Percentiles rank a stretch among this genome's conserved stretches.
Conservation (phyloP, 352 stramenopile species). For the Pythium biforme region DNA sequence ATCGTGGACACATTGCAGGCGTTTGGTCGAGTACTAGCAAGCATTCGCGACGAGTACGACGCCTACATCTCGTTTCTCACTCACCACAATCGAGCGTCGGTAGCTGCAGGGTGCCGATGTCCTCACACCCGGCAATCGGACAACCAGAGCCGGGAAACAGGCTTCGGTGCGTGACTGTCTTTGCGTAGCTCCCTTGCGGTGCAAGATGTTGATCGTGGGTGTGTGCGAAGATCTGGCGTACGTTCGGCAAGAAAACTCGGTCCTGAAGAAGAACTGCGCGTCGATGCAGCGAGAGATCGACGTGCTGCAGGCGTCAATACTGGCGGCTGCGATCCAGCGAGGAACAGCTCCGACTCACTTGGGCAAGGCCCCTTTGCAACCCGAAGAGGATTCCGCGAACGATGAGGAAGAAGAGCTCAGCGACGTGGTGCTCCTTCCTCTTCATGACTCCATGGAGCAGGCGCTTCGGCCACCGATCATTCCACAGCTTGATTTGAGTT, state of each 20-base stretch:
- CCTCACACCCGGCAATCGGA: constrained; percentile 6
- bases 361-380: constrained; percentile 4
- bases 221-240: constrained; percentile 37
- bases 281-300: constrained; percentile 56
- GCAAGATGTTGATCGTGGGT: background rate
- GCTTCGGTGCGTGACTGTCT: constrained; percentile 21
- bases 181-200: background rate
- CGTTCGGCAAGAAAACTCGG: constrained; percentile 53
- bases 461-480: constrained; percentile 30
- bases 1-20: constrained; percentile 25
- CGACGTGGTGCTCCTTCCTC: constrained; percentile 16
- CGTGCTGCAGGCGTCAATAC: constrained; percentile 38
- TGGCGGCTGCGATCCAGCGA: constrained; percentile 8
- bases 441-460: constrained; percentile 9
- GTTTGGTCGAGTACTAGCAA: constrained; percentile 49
- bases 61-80: constrained; percentile 41
- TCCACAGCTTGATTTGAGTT: constrained; percentile 48
- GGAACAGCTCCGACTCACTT: background rate
- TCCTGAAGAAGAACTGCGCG: constrained; percentile 47
- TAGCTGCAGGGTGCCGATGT: constrained; percentile 1
- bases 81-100: constrained; percentile 18
- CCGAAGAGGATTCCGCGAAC: constrained; percentile 12
- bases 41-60: constrained; percentile 65
- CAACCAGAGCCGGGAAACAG: constrained; percentile 25
- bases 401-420: constrained; percentile 14